Evolutionary conservation across 164 flowering plant species (phyloP), one percentile per base, ranked within the genome.

Genomic region (Chimonanthus praecox): DNA sequence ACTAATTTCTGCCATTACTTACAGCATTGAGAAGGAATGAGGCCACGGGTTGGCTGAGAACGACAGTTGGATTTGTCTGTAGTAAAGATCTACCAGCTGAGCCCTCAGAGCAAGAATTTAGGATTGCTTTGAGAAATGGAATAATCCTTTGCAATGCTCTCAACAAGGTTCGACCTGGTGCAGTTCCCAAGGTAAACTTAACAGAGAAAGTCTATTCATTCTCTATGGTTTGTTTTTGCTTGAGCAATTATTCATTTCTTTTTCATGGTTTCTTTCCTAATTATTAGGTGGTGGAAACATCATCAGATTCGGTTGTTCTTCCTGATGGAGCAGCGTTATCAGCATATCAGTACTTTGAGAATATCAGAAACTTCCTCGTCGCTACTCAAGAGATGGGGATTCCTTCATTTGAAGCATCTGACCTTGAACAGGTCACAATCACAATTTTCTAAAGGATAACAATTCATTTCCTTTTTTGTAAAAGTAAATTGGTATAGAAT

Each of bases 281-380:
- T 77, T 33, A 51, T 69, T 79, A 96, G 99, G 97, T 96, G 72
- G 97, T 94, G 15, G 98, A 96, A 72, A 85, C 86, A 74, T 88
- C 97, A 11, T 72, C 79, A 75, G 99, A 92, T 85, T 76, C 97
- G 49, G 86, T 85, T 76, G 75, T 83, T 67, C 78, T 88, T n/a
- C 91, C 98, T 6, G 97, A 96, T 87, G 99, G 97, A 66, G 98
- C 97, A 4, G 97, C 99, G 74, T 82, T 96, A 71, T 90, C 97
- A 0, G 98, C 96, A 11, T 96, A 79, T 80, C 99, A 96, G 80
- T 94, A 94, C 76, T 96, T 96, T 81, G 99, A 96, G 75, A 96
- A 96, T 71, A 95, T 92, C 64, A 90, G 98, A 80, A 96, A 96
- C 68, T 94, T 92, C 78, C 89, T 92, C 49, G 95, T 87, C 16